Percentiles rank a stretch among this genome's conserved stretches.
These are phyloP conservation scores for Huntiella bhutanensis DNA, from an alignment of 2,329 filamentous ascomycete species.

Conservation along the genomic window DNA sequence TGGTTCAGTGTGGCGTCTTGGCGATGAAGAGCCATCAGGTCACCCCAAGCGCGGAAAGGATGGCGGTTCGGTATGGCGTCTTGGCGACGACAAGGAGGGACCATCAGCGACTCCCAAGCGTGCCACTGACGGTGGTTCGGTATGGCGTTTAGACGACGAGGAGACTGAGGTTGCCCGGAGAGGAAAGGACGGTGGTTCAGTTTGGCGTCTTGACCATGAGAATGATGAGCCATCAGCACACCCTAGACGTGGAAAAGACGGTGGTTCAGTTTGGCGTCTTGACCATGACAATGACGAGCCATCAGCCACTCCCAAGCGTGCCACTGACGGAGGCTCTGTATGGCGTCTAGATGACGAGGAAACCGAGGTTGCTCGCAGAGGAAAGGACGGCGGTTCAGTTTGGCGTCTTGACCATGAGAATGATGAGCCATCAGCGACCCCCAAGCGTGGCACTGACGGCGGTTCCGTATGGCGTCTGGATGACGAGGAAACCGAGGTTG, in stretches of 20 bases:
- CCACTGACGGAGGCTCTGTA: not conserved
- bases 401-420: constrained; percentile 1
- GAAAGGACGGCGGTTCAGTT: not conserved
- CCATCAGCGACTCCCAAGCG: not conserved
- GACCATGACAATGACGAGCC: not conserved
- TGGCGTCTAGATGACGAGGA: not conserved
- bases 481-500: not conserved
- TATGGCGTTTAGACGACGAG: constrained; percentile 1
- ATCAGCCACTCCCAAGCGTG: not conserved
- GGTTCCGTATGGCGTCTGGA: not conserved
- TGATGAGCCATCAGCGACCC: not conserved
- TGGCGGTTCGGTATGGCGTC: not conserved
- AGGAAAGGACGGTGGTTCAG: not conserved
- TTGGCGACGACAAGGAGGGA: not conserved
- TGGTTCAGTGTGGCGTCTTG: not conserved
- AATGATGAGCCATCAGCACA: not conserved
- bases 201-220: not conserved
- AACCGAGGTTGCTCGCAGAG: not conserved
- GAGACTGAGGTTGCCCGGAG: not conserved
- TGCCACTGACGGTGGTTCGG: not conserved
- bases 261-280: not conserved
- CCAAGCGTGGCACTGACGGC: not conserved
- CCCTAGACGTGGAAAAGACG: not conserved
- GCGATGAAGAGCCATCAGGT: not conserved
- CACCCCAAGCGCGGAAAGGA: not conserved